A percentile compares a stretch with the other conserved stretches of the same genome.
These are phyloP conservation scores for Pterulicium gracile DNA, from an alignment of 1,284 basidiomycete genomes.

Conservation along the genomic window DNA sequence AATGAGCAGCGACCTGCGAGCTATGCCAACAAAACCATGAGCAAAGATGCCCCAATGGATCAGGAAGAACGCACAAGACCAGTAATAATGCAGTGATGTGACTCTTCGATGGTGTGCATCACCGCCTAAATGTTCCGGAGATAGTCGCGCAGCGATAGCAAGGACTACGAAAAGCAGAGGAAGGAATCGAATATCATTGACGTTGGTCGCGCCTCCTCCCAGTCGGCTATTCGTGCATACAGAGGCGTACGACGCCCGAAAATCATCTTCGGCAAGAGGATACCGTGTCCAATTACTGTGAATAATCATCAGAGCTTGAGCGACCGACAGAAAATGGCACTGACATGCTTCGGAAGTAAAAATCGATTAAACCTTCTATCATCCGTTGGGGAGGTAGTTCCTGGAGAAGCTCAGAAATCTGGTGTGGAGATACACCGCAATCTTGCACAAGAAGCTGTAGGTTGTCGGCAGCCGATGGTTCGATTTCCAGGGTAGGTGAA, in stretches of 20 bases:
- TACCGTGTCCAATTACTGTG: conserved; percentile 90
- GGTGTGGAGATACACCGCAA: conserved; percentile 82
- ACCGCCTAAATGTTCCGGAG: conserved; percentile 77
- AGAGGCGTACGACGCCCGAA: conserved; percentile 72
- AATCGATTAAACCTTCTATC: conserved; percentile 65
- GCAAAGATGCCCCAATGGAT: too few relatives aligned
- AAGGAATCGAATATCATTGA: conserved; percentile 79
- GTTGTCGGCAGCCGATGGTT: conserved; percentile 60
- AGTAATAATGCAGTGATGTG: conserved; percentile 82
- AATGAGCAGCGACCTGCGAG: conserved; percentile 76
- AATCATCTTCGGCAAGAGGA: conserved; percentile 82
- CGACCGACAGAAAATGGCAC: conserved; percentile 18
- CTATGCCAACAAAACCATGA: too few relatives aligned
- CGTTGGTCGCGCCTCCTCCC: conserved; percentile 48
- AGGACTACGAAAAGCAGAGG: conserved; percentile 88
- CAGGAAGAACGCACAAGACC: conserved; percentile 90
- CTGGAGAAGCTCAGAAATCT: conserved; percentile 80
- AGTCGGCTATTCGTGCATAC: conserved; percentile 66
- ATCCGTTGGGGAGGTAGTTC: conserved; percentile 73
- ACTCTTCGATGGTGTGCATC: conserved; percentile 65
- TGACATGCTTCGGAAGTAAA: conserved; percentile 74
- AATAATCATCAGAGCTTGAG: conserved; percentile 2
- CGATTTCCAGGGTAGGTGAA: background rate
- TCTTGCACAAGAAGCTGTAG: conserved; percentile 78
- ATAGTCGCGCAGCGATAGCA: conserved; percentile 80